Evolutionary conservation across 805 yeast species (phyloP), one percentile per base, ranked within the genome.

Genomic region (Spathaspora girioi): DNA sequence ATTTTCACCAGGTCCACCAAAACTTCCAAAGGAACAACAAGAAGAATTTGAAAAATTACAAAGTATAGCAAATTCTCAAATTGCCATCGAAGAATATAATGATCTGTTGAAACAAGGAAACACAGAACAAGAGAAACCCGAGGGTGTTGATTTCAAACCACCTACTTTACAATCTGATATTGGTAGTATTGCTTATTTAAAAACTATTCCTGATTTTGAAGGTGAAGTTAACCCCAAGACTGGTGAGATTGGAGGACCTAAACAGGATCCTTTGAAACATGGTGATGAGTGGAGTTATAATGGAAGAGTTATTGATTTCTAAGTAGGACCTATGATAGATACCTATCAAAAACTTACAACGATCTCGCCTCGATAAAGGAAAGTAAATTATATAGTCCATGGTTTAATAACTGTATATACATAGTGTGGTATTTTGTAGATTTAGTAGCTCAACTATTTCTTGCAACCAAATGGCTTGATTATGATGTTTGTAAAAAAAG

Each of bases 181-280:
- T 46, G 87, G 88, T 6, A 71, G 76, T 4, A 80, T 85, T 59
- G 83, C 86, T 50, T 82, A 77, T 56, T 78, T 87, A 65, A 83
- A 86, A 66, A 85, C 91, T 3, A 85, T 91, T 50, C 96, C 97
- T 1, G 99, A 94, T 63, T 94, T 94, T 64, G 97, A 92, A 68
- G 99, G 99, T 1, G 92, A 91, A 55, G 83, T 78, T 15, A 94
- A 94, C 64, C 99, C 99, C 0, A 79, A 75, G 52, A 94, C 99
- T 0, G 99, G 99, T 2, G 99, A 94, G 69, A 77, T 86, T 19
- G 97, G 97, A 46, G 99, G 99, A 0, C 99, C 99, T 23, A 94
- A 94, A 63, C 98, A 94, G 67, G 97, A 94, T 63, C 99, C 99
- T 0, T 76, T 90, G 56, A 82, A 84, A 60, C 93, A 89, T 60